A percentile compares a stretch with the other conserved stretches of the same genome.
phyloP scores from a whole-genome alignment of 495 filamentous ascomycete species.

The Lophiostoma macrostomum region DNA sequence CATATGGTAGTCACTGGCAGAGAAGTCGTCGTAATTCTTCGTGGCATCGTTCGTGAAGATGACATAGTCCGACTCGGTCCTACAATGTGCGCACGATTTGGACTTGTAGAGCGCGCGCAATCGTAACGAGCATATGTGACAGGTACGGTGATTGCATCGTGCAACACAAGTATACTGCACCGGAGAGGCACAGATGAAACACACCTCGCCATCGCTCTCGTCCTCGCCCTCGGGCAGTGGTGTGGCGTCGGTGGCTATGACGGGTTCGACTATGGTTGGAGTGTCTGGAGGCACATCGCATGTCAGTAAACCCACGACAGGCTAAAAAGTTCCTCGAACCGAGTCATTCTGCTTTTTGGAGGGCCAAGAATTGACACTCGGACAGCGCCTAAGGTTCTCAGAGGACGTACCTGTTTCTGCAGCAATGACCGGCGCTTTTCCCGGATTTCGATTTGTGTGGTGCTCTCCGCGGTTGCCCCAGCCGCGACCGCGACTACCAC shows the following conservation, averaged over 20 bases:
- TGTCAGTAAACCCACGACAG: too few species aligned
- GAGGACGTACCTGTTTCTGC: too few species aligned
- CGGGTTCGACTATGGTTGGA: too few species aligned
- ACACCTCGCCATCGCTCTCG: constrained; percentile 58
- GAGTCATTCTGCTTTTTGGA: too few species aligned
- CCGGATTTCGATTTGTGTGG: neutral
- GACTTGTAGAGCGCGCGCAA: constrained; percentile 92
- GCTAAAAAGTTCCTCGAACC: too few species aligned
- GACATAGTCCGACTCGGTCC: constrained; percentile 79
- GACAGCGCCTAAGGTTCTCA: too few species aligned
- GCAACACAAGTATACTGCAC: constrained; percentile 81
- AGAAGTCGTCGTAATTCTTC: constrained; percentile 83
- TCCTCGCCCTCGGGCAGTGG: constrained; percentile 18
- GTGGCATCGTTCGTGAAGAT: constrained; percentile 81
- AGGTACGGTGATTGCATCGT: constrained; percentile 92
- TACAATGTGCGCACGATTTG: constrained; percentile 90
- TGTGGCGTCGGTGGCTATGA: too few species aligned
- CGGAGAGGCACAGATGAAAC: constrained; percentile 92
- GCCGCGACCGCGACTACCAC: constrained; percentile 24
- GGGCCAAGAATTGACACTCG: too few species aligned
- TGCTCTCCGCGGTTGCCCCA: constrained; percentile 18
- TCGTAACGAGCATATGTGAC: constrained; percentile 89
- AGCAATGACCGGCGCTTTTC: constrained; percentile 29
- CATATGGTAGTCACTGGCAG: constrained; percentile 64
- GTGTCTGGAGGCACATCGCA: too few species aligned